These are phyloP conservation scores for Spongospora subterranea DNA, from an alignment of 208 protist species.

Conservation along the genomic window DNA sequence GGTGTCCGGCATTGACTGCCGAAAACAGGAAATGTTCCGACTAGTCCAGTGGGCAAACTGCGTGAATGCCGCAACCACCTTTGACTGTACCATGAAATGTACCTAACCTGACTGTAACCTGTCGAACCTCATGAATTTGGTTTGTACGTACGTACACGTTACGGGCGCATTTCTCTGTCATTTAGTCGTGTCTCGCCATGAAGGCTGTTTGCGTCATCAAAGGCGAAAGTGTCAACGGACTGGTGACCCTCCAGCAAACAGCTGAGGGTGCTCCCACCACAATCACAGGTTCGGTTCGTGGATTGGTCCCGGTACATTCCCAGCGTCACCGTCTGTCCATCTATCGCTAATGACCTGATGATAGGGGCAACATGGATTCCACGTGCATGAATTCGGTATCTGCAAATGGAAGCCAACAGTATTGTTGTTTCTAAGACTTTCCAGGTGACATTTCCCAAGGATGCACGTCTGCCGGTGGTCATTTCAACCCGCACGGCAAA, in stretches of 20 bases:
- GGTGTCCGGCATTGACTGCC: too few relatives aligned
- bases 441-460: slow-evolving; percentile 32
- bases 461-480: slow-evolving; percentile 19
- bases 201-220: slow-evolving; percentile 15
- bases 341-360: not conserved
- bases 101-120: too few relatives aligned
- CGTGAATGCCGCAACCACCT: too few relatives aligned
- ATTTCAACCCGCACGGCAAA: slow-evolving; percentile 56
- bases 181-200: too few relatives aligned
- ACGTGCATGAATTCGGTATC: slow-evolving; percentile 31
- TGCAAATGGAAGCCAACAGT: not conserved
- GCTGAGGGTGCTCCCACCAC: not conserved
- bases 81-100: too few relatives aligned
- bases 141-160: too few relatives aligned
- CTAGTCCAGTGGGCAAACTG: too few relatives aligned
- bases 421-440: not conserved
- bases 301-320: not conserved
- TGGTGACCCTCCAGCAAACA: slow-evolving; percentile 2
- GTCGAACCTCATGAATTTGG: too few relatives aligned
- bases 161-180: too few relatives aligned
- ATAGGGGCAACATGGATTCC: slow-evolving; percentile 47
- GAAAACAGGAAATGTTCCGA: too few relatives aligned
- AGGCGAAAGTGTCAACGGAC: slow-evolving; percentile 39
- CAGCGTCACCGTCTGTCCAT: not conserved
- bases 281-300: not conserved